Base-by-base conservation (phyloP, 768 basidiomycete genomes). In the Rhodotorula graminis region DNA sequence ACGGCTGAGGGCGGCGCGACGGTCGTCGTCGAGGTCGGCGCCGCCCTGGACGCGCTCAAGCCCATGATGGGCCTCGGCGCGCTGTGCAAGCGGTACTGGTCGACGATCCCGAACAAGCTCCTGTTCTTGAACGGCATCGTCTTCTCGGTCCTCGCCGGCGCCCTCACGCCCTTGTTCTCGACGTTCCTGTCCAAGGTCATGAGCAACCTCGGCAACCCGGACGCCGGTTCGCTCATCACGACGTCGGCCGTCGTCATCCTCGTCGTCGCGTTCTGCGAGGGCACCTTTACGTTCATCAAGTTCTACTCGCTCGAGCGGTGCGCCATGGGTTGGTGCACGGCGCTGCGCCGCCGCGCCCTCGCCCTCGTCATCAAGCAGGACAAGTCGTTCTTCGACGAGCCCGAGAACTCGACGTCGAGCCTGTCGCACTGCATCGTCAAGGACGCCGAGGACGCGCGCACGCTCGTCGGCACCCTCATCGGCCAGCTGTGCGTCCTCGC, bases 91-190 rank as follows among this genome's bases (percentile, higher is more conserved):
- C 66, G 68, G 18, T 72, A 70, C 63, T 76, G 71, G 71, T 53
- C 61, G 1, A 76, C 74, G 46, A 72, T 72, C 65, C 93, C 93
- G 0, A 80, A 85, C 79, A 96, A 94, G 78, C 83, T 84, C 9
- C 73, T 91, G 56, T 80, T 96, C 70, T 77, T 87, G 79, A 42
- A 90, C 64, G 93, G 93, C 27, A 83, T 95, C 37, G 5, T 87
- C 68, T 78, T 86, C n/a, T 88, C 89, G 69, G 73, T 92, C 55
- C 80, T 86, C 65, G 89, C 87, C 75, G 95, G 96, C 31, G 85
- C 90, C 7, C 87, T 90, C 84, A 96, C 93, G 0, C 95, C 96
- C 6, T 70, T 97, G 58, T 99, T 97, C 84, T 93, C 95, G 3
- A 92, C 85, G 83, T 85, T 93, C 74, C 88, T 96, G 77, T 90